phyloP scores from a whole-genome alignment of 2,329 filamentous ascomycete genomes.

The Pseudopithomyces chartarum region DNA sequence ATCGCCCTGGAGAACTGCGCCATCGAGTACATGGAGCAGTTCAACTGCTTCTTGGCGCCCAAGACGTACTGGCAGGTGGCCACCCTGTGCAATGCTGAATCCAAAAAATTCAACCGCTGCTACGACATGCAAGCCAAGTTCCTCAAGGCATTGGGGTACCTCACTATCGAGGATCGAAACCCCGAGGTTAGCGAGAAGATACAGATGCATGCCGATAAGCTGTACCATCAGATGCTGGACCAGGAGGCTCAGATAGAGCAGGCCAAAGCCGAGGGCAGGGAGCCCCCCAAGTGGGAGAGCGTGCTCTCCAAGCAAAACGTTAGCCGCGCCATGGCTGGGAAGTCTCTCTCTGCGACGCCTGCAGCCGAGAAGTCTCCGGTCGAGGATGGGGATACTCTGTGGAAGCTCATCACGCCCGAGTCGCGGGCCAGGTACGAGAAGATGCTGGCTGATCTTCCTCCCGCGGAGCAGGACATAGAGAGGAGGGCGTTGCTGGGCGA shows the following conservation, averaged over 20 bases:
- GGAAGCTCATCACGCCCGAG: slow-evolving; percentile 38
- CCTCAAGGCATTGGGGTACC: slow-evolving; percentile 86
- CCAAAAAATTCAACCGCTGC: slow-evolving; percentile 79
- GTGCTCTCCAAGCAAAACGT: slow-evolving; percentile 52
- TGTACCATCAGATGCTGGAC: slow-evolving; percentile 85
- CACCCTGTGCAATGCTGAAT: slow-evolving; percentile 81
- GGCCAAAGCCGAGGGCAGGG: slow-evolving; percentile 63
- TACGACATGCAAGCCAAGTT: slow-evolving; percentile 91
- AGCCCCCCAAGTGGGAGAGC: slow-evolving; percentile 63
- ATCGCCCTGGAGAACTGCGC: slow-evolving; percentile 94
- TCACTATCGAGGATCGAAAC: slow-evolving; percentile 67
- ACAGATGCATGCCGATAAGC: slow-evolving; percentile 91
- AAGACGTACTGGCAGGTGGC: slow-evolving; percentile 65
- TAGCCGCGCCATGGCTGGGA: slow-evolving; percentile 28
- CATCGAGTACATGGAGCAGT: slow-evolving; percentile 80
- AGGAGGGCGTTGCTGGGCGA: slow-evolving; percentile 41
- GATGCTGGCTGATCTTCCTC: slow-evolving; percentile 33
- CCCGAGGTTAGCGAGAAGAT: slow-evolving; percentile 79
- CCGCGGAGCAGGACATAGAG: slow-evolving; percentile 41
- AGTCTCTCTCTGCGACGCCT: slow-evolving; percentile 13
- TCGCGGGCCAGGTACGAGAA: slow-evolving; percentile 39
- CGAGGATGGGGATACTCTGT: slow-evolving; percentile 28
- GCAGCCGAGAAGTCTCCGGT: not conserved
- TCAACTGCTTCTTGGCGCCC: slow-evolving; percentile 79
- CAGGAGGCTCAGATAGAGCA: slow-evolving; percentile 78